These are phyloP conservation scores for Cardamine occulta DNA, from an alignment of 345 rosid genomes.

Conservation along the genomic window DNA sequence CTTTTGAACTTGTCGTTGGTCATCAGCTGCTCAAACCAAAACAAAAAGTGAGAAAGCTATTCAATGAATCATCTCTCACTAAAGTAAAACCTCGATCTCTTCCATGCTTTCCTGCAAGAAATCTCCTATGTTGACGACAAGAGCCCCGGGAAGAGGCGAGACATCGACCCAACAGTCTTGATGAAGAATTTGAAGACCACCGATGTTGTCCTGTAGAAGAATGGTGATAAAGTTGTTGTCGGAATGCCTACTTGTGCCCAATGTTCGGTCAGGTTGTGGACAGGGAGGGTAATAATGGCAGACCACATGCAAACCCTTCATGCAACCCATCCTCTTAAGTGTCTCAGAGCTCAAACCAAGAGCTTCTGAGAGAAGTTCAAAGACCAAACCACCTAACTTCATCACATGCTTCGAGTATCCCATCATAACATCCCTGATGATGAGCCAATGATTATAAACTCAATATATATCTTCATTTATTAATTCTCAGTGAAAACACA, in stretches of 20 bases:
- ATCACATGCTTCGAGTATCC: conserved; percentile 46
- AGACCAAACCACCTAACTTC: conserved; percentile 43
- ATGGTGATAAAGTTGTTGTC: conserved; percentile 47
- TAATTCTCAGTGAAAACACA: too few species aligned
- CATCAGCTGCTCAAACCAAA: conserved; percentile 40
- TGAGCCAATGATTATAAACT: conserved; percentile 26
- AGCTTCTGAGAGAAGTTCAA: conserved; percentile 52
- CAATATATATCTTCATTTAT: background rate
- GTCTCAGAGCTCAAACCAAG: conserved; percentile 44
- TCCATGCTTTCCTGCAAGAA: conserved; percentile 39
- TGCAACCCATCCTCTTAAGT: conserved; percentile 42
- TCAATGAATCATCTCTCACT: conserved; percentile 3
- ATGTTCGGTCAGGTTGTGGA: conserved; percentile 53
- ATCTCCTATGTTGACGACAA: conserved; percentile 49
- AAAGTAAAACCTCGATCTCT: background rate
- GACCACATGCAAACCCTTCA: conserved; percentile 35
- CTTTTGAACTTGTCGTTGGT: conserved; percentile 52
- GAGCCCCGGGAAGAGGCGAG: conserved; percentile 39
- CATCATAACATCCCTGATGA: conserved; percentile 39
- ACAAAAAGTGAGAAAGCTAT: background rate
- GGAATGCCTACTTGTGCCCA: conserved; percentile 45
- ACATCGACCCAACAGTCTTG: conserved; percentile 51
- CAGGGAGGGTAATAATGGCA: conserved; percentile 55
- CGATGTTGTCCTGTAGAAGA: conserved; percentile 55
- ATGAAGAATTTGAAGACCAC: conserved; percentile 58